phyloP scores from a whole-genome alignment of 148 eudicot species.

The Heliosperma pusillum region DNA sequence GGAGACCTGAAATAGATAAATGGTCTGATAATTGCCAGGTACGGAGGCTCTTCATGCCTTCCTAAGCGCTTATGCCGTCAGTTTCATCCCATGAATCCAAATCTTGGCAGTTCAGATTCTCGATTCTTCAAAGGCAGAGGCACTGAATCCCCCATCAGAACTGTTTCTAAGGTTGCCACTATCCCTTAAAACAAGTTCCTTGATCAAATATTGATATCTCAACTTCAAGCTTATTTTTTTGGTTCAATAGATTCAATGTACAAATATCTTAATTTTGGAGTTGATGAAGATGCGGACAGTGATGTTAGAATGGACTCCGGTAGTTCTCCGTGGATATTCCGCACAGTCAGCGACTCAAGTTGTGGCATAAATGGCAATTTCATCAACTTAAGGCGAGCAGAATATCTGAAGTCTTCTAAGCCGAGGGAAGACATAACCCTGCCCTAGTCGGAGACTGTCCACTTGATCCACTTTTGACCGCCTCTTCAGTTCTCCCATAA shows the following conservation, averaged over 20 bases:
- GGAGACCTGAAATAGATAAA: not conserved
- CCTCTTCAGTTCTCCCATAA: slow-evolving; percentile 8
- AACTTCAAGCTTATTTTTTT: not conserved
- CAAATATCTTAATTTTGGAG: not conserved
- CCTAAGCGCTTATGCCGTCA: not conserved
- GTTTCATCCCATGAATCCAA: slow-evolving; percentile 10
- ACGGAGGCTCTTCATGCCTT: slow-evolving; percentile 11
- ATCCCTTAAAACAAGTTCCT: slow-evolving; percentile 1
- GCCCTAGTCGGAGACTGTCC: not conserved
- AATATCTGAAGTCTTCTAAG: slow-evolving; percentile 11
- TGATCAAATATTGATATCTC: not conserved
- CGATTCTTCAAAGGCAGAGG: slow-evolving; percentile 13
- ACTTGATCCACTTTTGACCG: slow-evolving; percentile 4
- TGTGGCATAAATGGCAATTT: slow-evolving; percentile 16
- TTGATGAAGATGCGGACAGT: not conserved
- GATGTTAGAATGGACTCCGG: not conserved
- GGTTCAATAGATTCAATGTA: slow-evolving; percentile 1
- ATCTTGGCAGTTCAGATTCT: slow-evolving; percentile 12
- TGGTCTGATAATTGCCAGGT: slow-evolving; percentile 4
- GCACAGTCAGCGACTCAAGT: slow-evolving; percentile 9
- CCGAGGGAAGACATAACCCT: slow-evolving; percentile 10
- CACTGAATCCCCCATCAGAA: slow-evolving; percentile 1
- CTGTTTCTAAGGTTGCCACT: slow-evolving; percentile 12
- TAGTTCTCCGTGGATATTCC: slow-evolving; percentile 11
- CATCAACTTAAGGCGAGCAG: slow-evolving; percentile 9